phyloP scores from a whole-genome alignment of 176 grass and related monocot genomes.

The Raddia distichophylla region DNA sequence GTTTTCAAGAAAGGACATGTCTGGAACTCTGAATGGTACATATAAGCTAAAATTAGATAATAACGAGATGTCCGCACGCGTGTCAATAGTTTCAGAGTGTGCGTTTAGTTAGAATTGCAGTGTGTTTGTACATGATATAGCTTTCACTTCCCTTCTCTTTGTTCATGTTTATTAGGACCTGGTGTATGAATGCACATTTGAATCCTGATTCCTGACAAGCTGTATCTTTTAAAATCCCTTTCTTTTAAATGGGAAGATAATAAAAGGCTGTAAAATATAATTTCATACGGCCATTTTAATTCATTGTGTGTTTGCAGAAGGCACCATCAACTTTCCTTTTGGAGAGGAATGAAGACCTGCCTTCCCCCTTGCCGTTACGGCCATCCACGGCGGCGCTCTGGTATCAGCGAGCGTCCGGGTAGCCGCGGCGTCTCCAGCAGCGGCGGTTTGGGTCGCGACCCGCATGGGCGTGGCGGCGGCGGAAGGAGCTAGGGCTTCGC shows the following conservation, averaged over 20 bases:
- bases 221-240: too few relatives aligned
- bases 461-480: too few relatives aligned
- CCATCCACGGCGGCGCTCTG: too few relatives aligned
- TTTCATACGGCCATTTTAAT: neutral
- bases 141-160: neutral
- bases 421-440: too few relatives aligned
- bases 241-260: neutral
- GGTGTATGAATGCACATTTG: neutral
- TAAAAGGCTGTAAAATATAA: neutral
- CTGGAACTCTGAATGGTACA: neutral
- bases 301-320: neutral
- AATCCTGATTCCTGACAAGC: neutral
- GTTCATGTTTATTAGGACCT: neutral
- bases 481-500: too few relatives aligned
- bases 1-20: constrained; percentile 1
- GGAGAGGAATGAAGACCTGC: too few relatives aligned
- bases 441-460: too few relatives aligned
- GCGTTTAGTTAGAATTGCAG: neutral
- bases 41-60: neutral
- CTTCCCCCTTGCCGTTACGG: too few relatives aligned
- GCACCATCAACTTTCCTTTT: neutral
- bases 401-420: too few relatives aligned
- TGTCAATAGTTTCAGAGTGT: neutral
- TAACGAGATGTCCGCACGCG: neutral
- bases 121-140: neutral